These are phyloP conservation scores for Mortierella polycephala DNA, from an alignment of 371 early-diverging fungal genomes.

Conservation along the genomic window DNA sequence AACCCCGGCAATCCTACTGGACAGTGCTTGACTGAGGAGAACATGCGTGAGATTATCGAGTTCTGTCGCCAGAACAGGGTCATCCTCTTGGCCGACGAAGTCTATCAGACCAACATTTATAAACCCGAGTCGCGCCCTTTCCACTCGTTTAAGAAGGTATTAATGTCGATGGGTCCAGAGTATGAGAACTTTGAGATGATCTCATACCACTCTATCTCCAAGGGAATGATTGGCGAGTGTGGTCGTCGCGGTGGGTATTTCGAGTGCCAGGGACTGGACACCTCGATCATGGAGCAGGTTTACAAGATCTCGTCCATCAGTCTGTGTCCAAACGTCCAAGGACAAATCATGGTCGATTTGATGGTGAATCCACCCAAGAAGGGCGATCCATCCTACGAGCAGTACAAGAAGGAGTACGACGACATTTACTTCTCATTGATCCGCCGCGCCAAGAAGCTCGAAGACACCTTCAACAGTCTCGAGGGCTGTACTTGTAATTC, in stretches of 20 bases:
- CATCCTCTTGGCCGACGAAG: slow-evolving; percentile 95
- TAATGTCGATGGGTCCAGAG: slow-evolving; percentile 72
- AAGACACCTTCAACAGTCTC: slow-evolving; percentile 80
- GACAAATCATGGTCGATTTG: slow-evolving; percentile 89
- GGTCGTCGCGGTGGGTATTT: slow-evolving; percentile 98
- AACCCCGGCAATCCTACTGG: slow-evolving; percentile 99
- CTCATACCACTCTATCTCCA: slow-evolving; percentile 96
- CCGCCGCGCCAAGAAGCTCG: slow-evolving; percentile 82
- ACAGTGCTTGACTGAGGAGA: slow-evolving; percentile 81
- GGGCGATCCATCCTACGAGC: slow-evolving; percentile 81
- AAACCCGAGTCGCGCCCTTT: slow-evolving; percentile 83
- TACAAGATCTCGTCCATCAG: slow-evolving; percentile 94
- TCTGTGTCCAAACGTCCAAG: slow-evolving; percentile 91
- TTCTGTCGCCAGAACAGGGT: slow-evolving; percentile 87
- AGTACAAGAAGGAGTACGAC: slow-evolving; percentile 78
- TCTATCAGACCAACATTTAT: slow-evolving; percentile 97
- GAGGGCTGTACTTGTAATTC: slow-evolving; percentile 89
- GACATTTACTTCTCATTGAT: slow-evolving; percentile 84
- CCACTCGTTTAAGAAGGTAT: slow-evolving; percentile 94
- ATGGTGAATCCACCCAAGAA: slow-evolving; percentile 94
- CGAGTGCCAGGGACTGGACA: slow-evolving; percentile 88
- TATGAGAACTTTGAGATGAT: slow-evolving; percentile 83
- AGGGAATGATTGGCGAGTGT: slow-evolving; percentile 99
- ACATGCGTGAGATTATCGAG: slow-evolving; percentile 87
- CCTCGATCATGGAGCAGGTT: slow-evolving; percentile 79